Conservation (phyloP, 2,329 filamentous ascomycete genomes). For the Penicillium sp. region DNA sequence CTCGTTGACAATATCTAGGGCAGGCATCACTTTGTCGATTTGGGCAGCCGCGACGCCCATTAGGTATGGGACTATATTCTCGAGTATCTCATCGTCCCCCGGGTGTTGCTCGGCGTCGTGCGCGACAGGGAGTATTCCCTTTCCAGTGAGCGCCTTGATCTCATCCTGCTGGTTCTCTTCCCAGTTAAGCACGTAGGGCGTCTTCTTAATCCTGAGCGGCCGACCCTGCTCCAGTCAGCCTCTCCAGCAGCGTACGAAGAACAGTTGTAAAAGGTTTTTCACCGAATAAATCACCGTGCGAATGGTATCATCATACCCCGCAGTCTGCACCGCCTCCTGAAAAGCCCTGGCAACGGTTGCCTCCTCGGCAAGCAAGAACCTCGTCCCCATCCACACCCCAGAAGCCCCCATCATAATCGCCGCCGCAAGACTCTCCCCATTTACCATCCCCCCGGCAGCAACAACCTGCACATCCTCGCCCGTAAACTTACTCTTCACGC, state of each 20-base stretch:
- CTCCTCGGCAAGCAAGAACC: constrained; percentile 93
- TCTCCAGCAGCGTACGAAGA: too few relatives aligned
- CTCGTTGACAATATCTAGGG: constrained; percentile 92
- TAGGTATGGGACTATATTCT: constrained; percentile 86
- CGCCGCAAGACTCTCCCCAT: constrained; percentile 86
- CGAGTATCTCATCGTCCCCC: constrained; percentile 80
- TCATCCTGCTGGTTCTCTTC: constrained; percentile 87
- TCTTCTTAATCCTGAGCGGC: constrained; percentile 89
- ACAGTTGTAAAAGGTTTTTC: too few relatives aligned
- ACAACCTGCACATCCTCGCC: constrained; percentile 87
- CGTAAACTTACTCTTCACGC: constrained; percentile 83
- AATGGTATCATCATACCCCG: constrained; percentile 92
- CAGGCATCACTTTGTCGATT: constrained; percentile 87
- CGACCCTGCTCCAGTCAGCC: constrained; percentile 62
- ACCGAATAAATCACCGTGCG: constrained; percentile 82
- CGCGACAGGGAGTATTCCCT: constrained; percentile 93
- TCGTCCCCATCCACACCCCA: constrained; percentile 95
- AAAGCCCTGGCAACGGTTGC: constrained; percentile 91
- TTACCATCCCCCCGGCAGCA: constrained; percentile 91
- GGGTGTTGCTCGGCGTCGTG: constrained; percentile 85
- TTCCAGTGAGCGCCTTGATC: constrained; percentile 87
- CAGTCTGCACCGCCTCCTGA: constrained; percentile 91
- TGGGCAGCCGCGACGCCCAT: constrained; percentile 98
- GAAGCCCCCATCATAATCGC: constrained; percentile 89
- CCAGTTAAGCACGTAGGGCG: constrained; percentile 94